Evolutionary conservation across 257 asterid species (phyloP).

Genomic region (Thymus quinquecostatus): DNA sequence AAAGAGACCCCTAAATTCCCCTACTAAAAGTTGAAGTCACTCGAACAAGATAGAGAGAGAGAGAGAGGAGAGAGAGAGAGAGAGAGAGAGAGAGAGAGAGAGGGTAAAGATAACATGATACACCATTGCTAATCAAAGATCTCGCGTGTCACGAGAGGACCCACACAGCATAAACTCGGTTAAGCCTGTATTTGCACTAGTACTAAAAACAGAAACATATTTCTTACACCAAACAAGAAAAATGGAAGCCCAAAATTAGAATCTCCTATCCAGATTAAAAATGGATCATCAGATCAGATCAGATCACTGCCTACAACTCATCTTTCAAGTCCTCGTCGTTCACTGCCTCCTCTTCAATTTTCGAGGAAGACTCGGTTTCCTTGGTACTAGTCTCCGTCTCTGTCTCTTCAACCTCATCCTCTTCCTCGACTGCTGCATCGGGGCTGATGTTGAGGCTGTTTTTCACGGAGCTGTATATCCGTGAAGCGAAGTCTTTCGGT

Average conservation of each 20-base stretch:
- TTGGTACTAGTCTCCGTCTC: conserved; percentile 47
- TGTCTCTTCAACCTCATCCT: conserved; percentile 66
- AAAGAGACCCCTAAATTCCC: too few species aligned
- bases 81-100: too few species aligned
- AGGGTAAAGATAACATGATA: conserved; percentile 6
- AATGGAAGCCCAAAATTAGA: not conserved
- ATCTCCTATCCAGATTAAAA: not conserved
- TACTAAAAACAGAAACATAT: not conserved
- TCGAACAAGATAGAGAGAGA: too few species aligned
- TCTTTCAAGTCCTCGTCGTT: conserved; percentile 56
- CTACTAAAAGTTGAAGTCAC: too few species aligned
- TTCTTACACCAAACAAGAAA: not conserved
- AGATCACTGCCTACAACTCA: conserved; percentile 57
- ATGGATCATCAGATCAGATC: not conserved
- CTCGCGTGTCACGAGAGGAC: not conserved
- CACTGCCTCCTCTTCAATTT: conserved; percentile 26
- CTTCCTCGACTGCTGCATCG: conserved; percentile 76
- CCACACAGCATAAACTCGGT: conserved; percentile 7
- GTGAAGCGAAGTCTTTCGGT: conserved; percentile 82
- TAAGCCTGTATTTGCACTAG: conserved; percentile 12
- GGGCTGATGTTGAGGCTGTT: conserved; percentile 72
- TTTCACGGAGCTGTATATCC: conserved; percentile 74
- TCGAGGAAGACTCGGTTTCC: conserved; percentile 48
- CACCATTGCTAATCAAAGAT: not conserved
- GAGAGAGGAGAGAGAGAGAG: too few species aligned